These are phyloP conservation scores for Novakomyces olei DNA, from an alignment of 805 yeast species.

Conservation along the genomic window DNA sequence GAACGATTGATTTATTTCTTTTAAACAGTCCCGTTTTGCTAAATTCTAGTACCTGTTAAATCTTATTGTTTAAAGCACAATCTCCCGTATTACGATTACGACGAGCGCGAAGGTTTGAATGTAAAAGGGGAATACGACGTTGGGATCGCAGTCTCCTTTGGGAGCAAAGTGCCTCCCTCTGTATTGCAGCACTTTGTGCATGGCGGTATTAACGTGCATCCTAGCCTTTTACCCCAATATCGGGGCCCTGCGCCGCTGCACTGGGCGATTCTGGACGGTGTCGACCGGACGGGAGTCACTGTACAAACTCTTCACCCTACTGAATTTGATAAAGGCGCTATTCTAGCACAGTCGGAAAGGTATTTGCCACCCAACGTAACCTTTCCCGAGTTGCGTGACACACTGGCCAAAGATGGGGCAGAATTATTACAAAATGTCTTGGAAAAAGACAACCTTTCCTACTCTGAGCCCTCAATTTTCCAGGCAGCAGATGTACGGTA, in stretches of 20 bases:
- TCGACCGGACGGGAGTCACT: constrained; percentile 53
- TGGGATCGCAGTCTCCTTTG: constrained; percentile 84
- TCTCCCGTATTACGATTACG: too few relatives aligned
- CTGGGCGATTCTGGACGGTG: constrained; percentile 44
- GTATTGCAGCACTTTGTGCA: constrained; percentile 27
- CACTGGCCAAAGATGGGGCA: constrained; percentile 43
- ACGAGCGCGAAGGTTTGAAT: constrained; percentile 22
- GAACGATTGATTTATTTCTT: too few relatives aligned
- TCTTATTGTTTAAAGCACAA: too few relatives aligned
- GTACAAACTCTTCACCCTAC: constrained; percentile 79
- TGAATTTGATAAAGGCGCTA: constrained; percentile 58
- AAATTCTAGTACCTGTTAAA: too few relatives aligned
- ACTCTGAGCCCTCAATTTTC: too few relatives aligned
- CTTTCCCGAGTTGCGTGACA: constrained; percentile 22
- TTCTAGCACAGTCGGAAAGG: constrained; percentile 32
- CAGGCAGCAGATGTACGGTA: too few relatives aligned
- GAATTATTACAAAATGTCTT: constrained; percentile 29
- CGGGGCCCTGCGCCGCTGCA: constrained; percentile 87
- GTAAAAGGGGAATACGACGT: constrained; percentile 29
- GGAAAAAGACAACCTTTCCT: too few relatives aligned
- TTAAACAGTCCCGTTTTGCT: too few relatives aligned
- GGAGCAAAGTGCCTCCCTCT: constrained; percentile 46
- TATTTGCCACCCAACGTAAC: constrained; percentile 25
- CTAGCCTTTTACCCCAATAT: constrained; percentile 58
- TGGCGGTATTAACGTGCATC: constrained; percentile 82